phyloP scores from a whole-genome alignment of 306 rosid genomes.

The Cyclanthera cordifolia region DNA sequence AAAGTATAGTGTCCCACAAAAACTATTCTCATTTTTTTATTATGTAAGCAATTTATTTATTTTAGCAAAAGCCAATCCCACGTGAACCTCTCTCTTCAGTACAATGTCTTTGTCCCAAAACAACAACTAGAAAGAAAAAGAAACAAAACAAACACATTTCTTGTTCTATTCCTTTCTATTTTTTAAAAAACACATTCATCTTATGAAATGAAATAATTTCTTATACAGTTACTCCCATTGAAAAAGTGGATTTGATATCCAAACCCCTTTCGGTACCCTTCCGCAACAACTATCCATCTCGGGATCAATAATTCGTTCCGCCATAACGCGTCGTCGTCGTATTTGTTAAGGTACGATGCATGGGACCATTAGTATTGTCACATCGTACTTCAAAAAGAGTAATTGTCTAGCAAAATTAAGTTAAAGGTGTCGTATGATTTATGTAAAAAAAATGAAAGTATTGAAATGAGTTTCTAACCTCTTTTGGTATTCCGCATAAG shows the following conservation, averaged over 20 bases:
- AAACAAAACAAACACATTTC: background rate
- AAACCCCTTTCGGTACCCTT: background rate
- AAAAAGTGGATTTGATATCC: background rate
- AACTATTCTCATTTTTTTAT: background rate
- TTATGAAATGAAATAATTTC: background rate
- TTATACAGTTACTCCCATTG: background rate
- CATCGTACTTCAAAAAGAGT: background rate
- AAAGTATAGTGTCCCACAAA: slow-evolving; percentile 2
- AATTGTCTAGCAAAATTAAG: background rate
- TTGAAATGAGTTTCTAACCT: background rate
- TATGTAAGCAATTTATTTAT: background rate
- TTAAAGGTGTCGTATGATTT: background rate
- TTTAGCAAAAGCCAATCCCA: slow-evolving; percentile 25
- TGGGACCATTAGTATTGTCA: background rate
- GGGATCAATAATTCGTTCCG: background rate
- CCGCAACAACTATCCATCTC: background rate
- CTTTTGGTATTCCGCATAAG: background rate
- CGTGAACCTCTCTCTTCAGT: slow-evolving; percentile 25
- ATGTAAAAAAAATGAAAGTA: background rate
- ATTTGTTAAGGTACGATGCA: no score
- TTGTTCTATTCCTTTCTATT: background rate
- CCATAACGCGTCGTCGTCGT: background rate
- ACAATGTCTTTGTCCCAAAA: slow-evolving; percentile 20
- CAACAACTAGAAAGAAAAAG: background rate
- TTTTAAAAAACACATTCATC: background rate